Evolutionary conservation across 257 asterid species (phyloP).

Genomic region (Buddleja alternifolia): DNA sequence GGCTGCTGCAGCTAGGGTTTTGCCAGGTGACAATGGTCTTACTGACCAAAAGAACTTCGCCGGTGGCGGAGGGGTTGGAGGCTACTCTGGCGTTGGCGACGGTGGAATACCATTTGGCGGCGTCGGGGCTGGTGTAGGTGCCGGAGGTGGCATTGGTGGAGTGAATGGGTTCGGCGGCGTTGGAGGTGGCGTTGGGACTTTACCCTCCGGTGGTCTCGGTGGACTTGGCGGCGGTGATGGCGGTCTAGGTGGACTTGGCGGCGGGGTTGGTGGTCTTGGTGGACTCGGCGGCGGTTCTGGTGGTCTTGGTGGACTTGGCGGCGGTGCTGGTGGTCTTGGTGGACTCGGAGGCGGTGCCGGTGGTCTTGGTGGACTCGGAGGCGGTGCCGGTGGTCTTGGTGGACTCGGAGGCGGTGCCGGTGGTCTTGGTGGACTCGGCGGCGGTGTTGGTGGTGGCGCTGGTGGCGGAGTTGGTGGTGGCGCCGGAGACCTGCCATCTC

Average conservation of each 20-base stretch:
- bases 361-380: not conserved
- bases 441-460: no score
- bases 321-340: conserved; percentile 20
- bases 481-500: conserved; percentile 26
- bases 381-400: no score
- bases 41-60: conserved; percentile 44
- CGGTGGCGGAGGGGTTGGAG: conserved; percentile 45
- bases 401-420: conserved; percentile 21
- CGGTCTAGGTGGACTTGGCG: conserved; percentile 1
- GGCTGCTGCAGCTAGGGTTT: conserved; percentile 42
- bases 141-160: conserved; percentile 36
- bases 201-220: conserved; percentile 37
- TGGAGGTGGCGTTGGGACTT: conserved; percentile 39
- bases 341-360: conserved; percentile 21
- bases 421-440: not conserved
- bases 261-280: conserved; percentile 17
- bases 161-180: conserved; percentile 35
- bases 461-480: conserved; percentile 32
- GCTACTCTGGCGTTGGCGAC: conserved; percentile 48
- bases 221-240: conserved; percentile 32
- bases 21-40: conserved; percentile 32
- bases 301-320: conserved; percentile 18
- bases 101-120: conserved; percentile 51
- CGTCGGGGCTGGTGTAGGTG: conserved; percentile 39
- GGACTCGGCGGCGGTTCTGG: conserved; percentile 25